Conservation (phyloP, 176 grass and related monocot species). For the Poa annua region DNA sequence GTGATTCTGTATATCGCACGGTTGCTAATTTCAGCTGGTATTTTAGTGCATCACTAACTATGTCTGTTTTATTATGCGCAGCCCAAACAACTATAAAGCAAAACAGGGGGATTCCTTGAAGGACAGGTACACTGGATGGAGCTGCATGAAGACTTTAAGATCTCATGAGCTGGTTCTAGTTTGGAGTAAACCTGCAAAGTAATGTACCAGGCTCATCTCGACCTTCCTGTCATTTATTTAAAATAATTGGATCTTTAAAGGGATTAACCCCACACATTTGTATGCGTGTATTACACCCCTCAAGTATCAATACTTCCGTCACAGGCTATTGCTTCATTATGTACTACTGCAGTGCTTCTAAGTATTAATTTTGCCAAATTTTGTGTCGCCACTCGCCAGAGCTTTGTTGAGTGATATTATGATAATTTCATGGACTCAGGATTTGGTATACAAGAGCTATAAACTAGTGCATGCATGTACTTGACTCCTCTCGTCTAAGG, state of each 20-base stretch:
- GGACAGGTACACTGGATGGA: conserved; percentile 85
- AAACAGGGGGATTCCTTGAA: conserved; percentile 52
- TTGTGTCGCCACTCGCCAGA: conserved; percentile 1
- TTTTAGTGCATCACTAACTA: conserved; percentile 22
- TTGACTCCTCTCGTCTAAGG: conserved; percentile 19
- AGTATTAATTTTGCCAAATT: neutral
- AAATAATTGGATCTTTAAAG: neutral
- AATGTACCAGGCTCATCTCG: conserved; percentile 27
- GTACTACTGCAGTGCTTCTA: neutral
- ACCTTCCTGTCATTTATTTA: neutral
- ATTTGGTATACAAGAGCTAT: conserved; percentile 11
- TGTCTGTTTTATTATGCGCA: conserved; percentile 36
- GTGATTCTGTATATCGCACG: neutral
- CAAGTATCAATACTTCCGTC: neutral
- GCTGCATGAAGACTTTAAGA: conserved; percentile 74
- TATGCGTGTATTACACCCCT: neutral
- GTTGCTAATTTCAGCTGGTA: conserved; percentile 16
- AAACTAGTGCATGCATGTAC: neutral
- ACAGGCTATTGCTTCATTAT: neutral
- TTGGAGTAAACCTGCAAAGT: conserved; percentile 70
- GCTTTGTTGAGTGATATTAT: conserved; percentile 9
- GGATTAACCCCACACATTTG: neutral
- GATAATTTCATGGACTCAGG: neutral
- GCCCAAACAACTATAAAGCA: conserved; percentile 66
- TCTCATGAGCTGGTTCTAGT: conserved; percentile 56